These are phyloP conservation scores for Cryptococcus maquisensis DNA, from an alignment of 1,284 basidiomycete genomes.

Conservation along the genomic window DNA sequence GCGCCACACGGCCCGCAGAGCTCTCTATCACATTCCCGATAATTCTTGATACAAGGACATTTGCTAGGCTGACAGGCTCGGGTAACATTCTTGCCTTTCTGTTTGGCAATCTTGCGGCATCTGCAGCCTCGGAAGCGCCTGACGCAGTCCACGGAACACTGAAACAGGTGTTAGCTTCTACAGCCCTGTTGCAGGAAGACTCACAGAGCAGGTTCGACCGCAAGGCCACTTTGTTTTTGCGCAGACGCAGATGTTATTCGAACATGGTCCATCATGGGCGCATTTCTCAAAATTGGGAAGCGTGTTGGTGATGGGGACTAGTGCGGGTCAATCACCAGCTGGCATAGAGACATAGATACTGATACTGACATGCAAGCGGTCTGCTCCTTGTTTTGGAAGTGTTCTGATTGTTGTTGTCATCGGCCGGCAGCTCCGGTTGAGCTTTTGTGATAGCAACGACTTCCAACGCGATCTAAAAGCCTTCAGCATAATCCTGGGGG, in stretches of 20 bases:
- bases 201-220: conserved; percentile 12
- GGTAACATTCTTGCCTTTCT: not conserved
- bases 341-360: not conserved
- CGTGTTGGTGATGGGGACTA: not conserved
- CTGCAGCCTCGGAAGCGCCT: not conserved
- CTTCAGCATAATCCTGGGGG: not conserved
- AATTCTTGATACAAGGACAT: conserved; percentile 13
- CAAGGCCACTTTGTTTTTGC: conserved; percentile 8
- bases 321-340: not conserved
- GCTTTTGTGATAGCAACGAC: not conserved
- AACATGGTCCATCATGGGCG: conserved; percentile 12
- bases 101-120: not conserved
- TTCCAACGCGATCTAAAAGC: not conserved
- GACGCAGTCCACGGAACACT: not conserved
- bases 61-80: conserved; percentile 4
- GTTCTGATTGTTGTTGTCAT: too few relatives aligned
- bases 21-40: conserved; percentile 16
- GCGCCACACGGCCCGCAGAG: conserved; percentile 14
- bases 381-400: not conserved
- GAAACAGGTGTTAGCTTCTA: not conserved
- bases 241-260: conserved; percentile 5
- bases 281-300: conserved; percentile 3
- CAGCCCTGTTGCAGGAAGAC: not conserved
- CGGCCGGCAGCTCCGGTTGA: not conserved
- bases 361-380: too few relatives aligned